Base-by-base conservation (phyloP, 192 early-diverging fungal genomes). In the Rhizoclosmatium sp. region DNA sequence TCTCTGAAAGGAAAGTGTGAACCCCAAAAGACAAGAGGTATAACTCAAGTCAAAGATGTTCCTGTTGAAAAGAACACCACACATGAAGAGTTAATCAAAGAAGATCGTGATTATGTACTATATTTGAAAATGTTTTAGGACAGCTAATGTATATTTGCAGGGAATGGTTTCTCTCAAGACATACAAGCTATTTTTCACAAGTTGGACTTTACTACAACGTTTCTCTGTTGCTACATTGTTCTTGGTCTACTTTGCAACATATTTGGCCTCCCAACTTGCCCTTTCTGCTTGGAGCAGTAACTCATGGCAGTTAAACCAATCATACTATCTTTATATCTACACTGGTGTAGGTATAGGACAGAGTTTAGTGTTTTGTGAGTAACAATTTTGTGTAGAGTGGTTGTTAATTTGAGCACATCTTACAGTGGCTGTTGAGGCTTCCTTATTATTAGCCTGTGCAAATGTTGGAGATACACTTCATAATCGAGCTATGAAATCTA, bases 401-500 rank as follows among this genome's bases (percentile, higher is more conserved):
- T 16, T 58, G 0, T 58, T n/a, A 58, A 16, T 58, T 58, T 58
- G 14, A 16, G 1, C 21, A 16, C 21, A 16, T 58, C 21, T 58
- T 12, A 31, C 21, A 58, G 56, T 58, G 56, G 12, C 14, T 58
- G 56, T 58, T n/a, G 12, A 12, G 14, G 12, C 56, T 12, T 12
- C 21, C 21, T 58, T 58, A 58, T 16, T 58, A 12, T 58, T 58
- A 0, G 56, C 56, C 56, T 58, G 56, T n/a, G 21, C 56, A 12
- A 58, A 58, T 23, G 87, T 87, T 12, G 69, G 84, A n/a, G n/a
- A 54, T 40, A 64, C 12, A 19, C 47, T 88, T 45, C 87, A 89
- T 56, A 61, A 71, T 21, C 21, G 14, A 39, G 58, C 82, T 48
- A 42, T 85, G 16, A 51, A 71, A 12, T 19, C 44, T 16, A 71